Base-by-base conservation (phyloP, 2,329 filamentous ascomycete species). In the Gremmenia infestans region DNA sequence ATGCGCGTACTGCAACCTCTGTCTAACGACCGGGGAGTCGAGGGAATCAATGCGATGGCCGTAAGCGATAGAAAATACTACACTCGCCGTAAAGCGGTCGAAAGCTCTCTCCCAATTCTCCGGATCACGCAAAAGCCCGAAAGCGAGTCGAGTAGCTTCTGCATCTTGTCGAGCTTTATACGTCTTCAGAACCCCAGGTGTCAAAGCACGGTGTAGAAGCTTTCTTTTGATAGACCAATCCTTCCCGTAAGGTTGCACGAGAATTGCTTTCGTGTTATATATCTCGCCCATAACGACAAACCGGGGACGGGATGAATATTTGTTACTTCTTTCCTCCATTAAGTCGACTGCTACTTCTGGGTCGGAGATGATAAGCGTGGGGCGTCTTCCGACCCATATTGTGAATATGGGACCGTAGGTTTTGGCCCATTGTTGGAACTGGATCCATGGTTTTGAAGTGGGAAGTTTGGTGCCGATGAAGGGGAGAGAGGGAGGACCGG, bases 31-130 rank as follows among this genome's bases (percentile, higher is more conserved):
- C 52, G 73, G 67, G 5, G 78, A 71, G 22, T 77, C 70, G 19
- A 76, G 61, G 1, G 76, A 75, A 56, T 79, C 74, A 52, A 79
- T 75, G 6, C 77, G 73, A 54, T 78, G 76, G 0, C 78, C 78
- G 60, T 80, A 81, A 4, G 76, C 72, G 4, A 80, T 74, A 5
- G 73, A 76, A 58, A 80, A 78, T 5, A 79, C 76, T 35, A 80
- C 71, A 58, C 74, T 76, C 1, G 74, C 72, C 0, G 77, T 77
- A 59, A 77, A 81, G 0, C 75, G 70, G 60, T 79, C 74, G 23
- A 79, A 70, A 17, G 73, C 68, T 49, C 73, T 72, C 58, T 77
- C 76, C 69, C 77, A 80, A 23, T 71, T 71, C 1, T 60, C 54
- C 0, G 74, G 71, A 5, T 67, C 68, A 3, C 66, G 54, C 12